Conservation (phyloP, 441 rosid genomes). For the Pelargonium cotyledonis region DNA sequence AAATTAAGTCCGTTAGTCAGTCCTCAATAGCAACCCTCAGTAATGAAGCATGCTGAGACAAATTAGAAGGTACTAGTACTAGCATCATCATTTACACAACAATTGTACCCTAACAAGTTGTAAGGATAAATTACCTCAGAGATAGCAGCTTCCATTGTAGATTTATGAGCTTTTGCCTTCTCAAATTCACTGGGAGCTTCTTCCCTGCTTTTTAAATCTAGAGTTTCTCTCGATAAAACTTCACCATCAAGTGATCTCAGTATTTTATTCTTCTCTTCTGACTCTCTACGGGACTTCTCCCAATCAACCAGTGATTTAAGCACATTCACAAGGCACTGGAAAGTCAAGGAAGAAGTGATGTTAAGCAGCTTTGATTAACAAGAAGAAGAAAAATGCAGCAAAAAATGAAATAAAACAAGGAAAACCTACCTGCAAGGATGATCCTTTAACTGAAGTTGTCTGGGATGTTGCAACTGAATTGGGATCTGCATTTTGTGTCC, state of each 20-base stretch:
- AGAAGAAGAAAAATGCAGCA: constrained; percentile 11
- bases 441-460: constrained; percentile 72
- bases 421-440: constrained; percentile 82
- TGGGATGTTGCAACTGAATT: constrained; percentile 70
- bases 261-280: constrained; percentile 34
- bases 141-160: constrained; percentile 89
- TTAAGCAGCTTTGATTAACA: constrained; percentile 20
- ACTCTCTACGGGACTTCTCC: constrained; percentile 72
- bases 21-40: constrained; percentile 7
- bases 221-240: constrained; percentile 31
- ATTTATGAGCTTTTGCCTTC: constrained; percentile 98
- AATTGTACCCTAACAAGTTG: constrained; percentile 1
- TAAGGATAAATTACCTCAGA: constrained; percentile 54
- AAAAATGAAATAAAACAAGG: constrained; percentile 12
- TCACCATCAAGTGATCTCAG: constrained; percentile 41
- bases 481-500: constrained; percentile 82
- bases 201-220: constrained; percentile 40
- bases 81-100: neutral
- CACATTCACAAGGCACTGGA: constrained; percentile 87
- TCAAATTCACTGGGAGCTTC: constrained; percentile 81
- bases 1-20: constrained; percentile 22
- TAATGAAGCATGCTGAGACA: neutral
- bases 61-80: neutral
- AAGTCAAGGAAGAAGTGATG: constrained; percentile 23
- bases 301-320: constrained; percentile 94